Percentiles rank a stretch among this genome's conserved stretches.
Evolutionary conservation across 768 basidiomycete genomes (phyloP).

Genomic region (Infundibulicybe gibba): DNA sequence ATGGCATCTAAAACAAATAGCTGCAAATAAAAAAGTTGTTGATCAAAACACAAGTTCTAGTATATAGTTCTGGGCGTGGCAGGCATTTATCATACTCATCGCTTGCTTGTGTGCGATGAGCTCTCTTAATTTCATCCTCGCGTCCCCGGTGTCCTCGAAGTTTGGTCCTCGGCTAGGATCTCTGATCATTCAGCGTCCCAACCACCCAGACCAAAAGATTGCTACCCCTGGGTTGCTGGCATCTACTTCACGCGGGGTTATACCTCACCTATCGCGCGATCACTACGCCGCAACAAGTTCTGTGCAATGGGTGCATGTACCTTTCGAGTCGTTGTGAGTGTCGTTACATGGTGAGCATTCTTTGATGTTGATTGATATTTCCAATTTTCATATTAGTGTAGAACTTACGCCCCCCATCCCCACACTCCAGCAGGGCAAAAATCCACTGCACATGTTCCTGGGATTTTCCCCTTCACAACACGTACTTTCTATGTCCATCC

Average conservation of each 20-base stretch:
- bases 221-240: conserved; percentile 61
- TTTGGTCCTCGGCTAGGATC: conserved; percentile 35
- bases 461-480: conserved; percentile 48
- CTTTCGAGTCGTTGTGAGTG: conserved; percentile 82
- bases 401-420: conserved; percentile 68
- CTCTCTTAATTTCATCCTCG: conserved; percentile 8
- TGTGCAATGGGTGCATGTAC: conserved; percentile 62
- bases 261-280: conserved; percentile 73
- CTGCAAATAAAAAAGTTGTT: too few relatives aligned
- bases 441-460: conserved; percentile 64
- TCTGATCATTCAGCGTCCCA: conserved; percentile 18
- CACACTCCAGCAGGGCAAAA: conserved; percentile 45
- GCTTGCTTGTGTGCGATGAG: neutral
- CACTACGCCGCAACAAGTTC: conserved; percentile 42
- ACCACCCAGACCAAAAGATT: conserved; percentile 28
- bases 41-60: too few relatives aligned
- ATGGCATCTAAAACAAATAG: too few relatives aligned
- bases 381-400: conserved; percentile 34
- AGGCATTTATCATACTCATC: too few relatives aligned
- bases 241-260: conserved; percentile 66
- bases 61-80: too few relatives aligned
- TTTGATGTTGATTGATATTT: conserved; percentile 2
- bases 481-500: conserved; percentile 54
- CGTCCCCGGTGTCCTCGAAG: conserved; percentile 5
- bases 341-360: neutral